Evolutionary conservation across 306 rosid genomes (phyloP), one percentile per base, ranked within the genome.

Genomic region (Pyrus betulifolia): DNA sequence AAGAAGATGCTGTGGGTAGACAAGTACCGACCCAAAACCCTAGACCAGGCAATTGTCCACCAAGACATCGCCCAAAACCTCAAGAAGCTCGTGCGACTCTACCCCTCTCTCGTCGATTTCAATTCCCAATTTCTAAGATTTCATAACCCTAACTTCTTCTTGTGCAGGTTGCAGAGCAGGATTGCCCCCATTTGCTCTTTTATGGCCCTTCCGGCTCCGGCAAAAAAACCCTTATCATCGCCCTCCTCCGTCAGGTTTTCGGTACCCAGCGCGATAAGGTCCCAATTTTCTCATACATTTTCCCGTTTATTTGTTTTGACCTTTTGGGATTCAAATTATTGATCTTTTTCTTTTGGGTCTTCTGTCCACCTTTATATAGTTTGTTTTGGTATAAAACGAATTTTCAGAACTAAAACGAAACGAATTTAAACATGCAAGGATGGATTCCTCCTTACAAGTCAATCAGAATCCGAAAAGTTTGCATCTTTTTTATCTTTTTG

Each of bases 171-270:
- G 82, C 83, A 8, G 99, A 95, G 86, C 93, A 91, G 79, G 99
- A 95, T 67, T 95, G 97, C 75, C 97, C 99, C 25, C 99, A 95
- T 90, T 87, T 95, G 85, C 89, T 95, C 28, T 95, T 95, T 83
- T 90, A 92, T 79, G 97, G 99, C 22, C 97, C 99, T 8, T 79
- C 99, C 13, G 97, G 99, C 18, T 88, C 99, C 35, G 97, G 99
- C 86, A 95, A 95, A 89, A 95, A 95, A 91, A 92, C 99, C 93
- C 91, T 92, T 82, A 86, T 95, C 79, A 88, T 95, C 91, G 96
- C 96, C 57, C 87, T 95, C 72, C 83, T 95, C 23, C 91, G 99
- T 11, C 97, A 95, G 90, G 90, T 95, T 84, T 95, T 92, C 38
- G 99, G 99, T n/a, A 33, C 75, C 93, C 19, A 80, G 89, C 71